Evolutionary conservation across 805 yeast genomes (phyloP).

Genomic region (Lipomyces kockii): DNA sequence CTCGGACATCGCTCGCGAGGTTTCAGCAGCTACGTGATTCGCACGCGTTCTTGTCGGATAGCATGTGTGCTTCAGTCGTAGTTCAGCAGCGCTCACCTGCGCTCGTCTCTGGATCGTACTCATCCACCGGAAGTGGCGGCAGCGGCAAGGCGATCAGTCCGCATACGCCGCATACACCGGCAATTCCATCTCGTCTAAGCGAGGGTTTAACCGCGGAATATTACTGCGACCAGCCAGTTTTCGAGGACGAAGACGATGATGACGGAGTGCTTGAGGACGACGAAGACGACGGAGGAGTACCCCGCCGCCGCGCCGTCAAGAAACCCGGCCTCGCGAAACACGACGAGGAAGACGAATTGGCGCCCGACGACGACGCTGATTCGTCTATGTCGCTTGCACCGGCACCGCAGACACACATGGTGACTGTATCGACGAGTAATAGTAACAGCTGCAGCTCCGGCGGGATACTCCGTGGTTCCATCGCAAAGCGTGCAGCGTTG

Average conservation of each 20-base stretch:
- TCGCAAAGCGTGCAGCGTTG: constrained; percentile 8
- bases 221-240: constrained; percentile 34
- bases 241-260: constrained; percentile 32
- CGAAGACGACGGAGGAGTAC: constrained; percentile 11
- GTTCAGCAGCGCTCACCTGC: constrained; percentile 26
- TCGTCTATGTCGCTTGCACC: neutral
- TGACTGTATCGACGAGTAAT: neutral
- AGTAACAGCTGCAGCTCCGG: constrained; percentile 1
- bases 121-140: constrained; percentile 21
- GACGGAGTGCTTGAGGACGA: constrained; percentile 12
- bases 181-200: constrained; percentile 46
- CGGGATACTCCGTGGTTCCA: neutral
- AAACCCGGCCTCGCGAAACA: constrained; percentile 17
- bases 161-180: constrained; percentile 42
- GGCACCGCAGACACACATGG: neutral
- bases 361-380: constrained; percentile 3
- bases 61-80: constrained; percentile 41
- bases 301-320: neutral
- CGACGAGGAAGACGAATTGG: neutral
- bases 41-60: constrained; percentile 46
- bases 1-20: constrained; percentile 40
- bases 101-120: constrained; percentile 19
- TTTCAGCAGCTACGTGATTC: constrained; percentile 45
- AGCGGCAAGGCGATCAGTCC: constrained; percentile 30
- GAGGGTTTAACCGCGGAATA: constrained; percentile 42